Percentiles rank a stretch among this genome's conserved stretches.
Conservation (phyloP, 106 monocot genomes). For the Platanthera zijinensis region DNA sequence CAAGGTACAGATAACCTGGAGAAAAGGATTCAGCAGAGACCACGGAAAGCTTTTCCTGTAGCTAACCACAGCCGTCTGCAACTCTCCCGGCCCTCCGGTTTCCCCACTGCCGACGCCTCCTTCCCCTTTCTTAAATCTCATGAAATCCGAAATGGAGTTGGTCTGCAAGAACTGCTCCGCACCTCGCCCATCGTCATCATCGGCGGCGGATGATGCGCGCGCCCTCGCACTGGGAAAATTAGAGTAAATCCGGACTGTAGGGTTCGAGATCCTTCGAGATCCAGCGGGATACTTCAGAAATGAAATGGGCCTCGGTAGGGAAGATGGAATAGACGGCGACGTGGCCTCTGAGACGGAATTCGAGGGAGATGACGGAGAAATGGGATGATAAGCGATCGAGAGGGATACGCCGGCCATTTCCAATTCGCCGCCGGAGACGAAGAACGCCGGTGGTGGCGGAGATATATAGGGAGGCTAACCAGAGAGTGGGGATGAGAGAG, state of each 20-base stretch:
- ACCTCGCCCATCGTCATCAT: conserved; percentile 7
- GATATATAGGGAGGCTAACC: too few relatives aligned
- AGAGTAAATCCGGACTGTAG: not conserved
- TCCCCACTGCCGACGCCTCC: conserved; percentile 21
- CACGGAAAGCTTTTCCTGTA: conserved; percentile 74
- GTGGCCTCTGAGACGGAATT: too few relatives aligned
- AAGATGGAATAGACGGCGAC: too few relatives aligned
- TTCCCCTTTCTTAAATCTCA: too few relatives aligned
- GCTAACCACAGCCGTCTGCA: conserved; percentile 81
- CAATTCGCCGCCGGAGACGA: not conserved
- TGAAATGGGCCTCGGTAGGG: not conserved
- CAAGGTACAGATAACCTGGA: conserved; percentile 44
- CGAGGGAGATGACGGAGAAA: not conserved
- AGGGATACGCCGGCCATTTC: conserved; percentile 16
- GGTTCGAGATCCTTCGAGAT: not conserved
- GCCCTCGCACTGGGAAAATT: not conserved
- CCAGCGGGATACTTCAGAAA: not conserved
- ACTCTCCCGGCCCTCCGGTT: conserved; percentile 41
- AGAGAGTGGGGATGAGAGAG: too few relatives aligned
- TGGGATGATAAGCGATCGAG: conserved; percentile 1
- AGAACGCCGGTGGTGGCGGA: not conserved
- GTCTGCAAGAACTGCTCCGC: conserved; percentile 24
- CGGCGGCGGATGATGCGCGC: not conserved
- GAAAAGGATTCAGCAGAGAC: conserved; percentile 27
- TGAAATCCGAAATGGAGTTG: too few relatives aligned